Base-by-base conservation (phyloP, 2,329 filamentous ascomycete genomes). In the Trichoderma koningiopsis region DNA sequence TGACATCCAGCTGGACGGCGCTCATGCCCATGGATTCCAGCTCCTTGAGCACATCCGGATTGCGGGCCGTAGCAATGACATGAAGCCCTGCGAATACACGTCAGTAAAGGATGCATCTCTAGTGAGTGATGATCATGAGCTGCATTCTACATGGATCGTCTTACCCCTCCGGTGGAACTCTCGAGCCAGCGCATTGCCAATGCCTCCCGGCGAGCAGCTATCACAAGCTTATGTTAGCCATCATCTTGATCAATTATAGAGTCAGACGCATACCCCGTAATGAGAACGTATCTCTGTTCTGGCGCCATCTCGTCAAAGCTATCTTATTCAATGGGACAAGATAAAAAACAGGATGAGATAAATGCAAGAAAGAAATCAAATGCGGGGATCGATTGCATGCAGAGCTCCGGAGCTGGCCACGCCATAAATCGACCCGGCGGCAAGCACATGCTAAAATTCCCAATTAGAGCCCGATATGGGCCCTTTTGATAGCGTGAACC, bases 151-250 rank as follows among this genome's bases (percentile, higher is more conserved):
- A 62, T 22, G 14, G 1, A 1, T 55, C n/a, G 61, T 43, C 31
- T n/a, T 68, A 86, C 86, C 86, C 77, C 82, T 81, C 13, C 75
- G 78, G 49, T 87, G 83, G 63, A 88, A 88, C 71, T 86, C 85
- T 1, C 82, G 73, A 19, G 83, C 86, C 13, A 89, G 67, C 3
- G 83, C 84, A 74, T 87, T 82, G 49, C 87, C 87, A 69, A 89
- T 88, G 35, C 87, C 87, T 16, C 86, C 87, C 1, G 87, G 85
- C 7, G 86, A 84, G 74, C 87, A 88, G 16, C 87, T 88, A 49
- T 49, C 47, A 49, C 29, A 16, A 29, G n/a, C 11, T n/a, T 43
- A 22, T 13, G 58, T 72, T 27, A 71, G 37, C 13, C n/a, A 43
- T 4, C 2, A 3, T 11, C 49, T 35, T 27, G 22, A 59, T 59